phyloP scores from a whole-genome alignment of 2,329 filamentous ascomycete species.

The Verticillium albo-atrum region DNA sequence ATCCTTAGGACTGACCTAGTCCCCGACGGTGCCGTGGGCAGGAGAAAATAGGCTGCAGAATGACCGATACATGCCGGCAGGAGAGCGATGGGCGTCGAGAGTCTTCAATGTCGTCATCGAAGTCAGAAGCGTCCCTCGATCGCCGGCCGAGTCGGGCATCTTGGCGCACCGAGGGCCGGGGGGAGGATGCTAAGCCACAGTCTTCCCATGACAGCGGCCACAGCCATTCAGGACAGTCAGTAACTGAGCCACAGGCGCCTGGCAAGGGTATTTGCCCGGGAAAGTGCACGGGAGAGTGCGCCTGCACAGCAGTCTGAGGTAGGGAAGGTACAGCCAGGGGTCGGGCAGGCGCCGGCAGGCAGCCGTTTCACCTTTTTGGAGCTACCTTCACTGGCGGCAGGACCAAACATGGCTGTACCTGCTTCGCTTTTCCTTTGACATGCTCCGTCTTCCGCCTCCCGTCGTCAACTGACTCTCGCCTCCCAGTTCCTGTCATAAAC shows the following conservation, averaged over 20 bases:
- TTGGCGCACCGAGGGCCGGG: slow-evolving; percentile 4
- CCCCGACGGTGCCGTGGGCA: not conserved
- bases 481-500: not conserved
- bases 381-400: too few relatives aligned
- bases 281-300: not conserved
- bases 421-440: not conserved
- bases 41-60: not conserved
- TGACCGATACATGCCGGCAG: not conserved
- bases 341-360: not conserved
- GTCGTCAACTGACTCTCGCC: not conserved
- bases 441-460: not conserved
- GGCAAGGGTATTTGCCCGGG: not conserved
- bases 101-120: slow-evolving; percentile 12
- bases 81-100: not conserved
- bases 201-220: too few relatives aligned
- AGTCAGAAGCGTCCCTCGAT: not conserved
- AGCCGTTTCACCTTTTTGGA: not conserved
- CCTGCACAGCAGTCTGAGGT: not conserved
- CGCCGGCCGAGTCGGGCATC: slow-evolving; percentile 3
- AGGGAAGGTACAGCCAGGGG: not conserved
- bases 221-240: not conserved
- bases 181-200: not conserved
- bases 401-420: not conserved
- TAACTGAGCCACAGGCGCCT: not conserved
- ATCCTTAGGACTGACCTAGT: not conserved